Conservation (phyloP, 192 early-diverging fungal genomes). For the Coemansia sp. region DNA sequence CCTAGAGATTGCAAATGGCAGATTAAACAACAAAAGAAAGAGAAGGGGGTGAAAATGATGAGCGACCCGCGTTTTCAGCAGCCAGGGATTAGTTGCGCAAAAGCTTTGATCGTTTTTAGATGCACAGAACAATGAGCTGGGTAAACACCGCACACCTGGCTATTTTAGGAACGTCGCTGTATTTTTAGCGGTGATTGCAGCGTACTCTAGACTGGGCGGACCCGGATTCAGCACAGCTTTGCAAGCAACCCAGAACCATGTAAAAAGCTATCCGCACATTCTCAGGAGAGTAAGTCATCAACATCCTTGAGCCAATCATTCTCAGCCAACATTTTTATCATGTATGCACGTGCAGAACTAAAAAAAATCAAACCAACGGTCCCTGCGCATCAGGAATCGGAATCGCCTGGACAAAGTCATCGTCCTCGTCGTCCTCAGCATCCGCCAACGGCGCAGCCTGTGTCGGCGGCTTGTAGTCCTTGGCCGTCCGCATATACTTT, state of each 20-base stretch:
- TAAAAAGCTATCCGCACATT: background rate
- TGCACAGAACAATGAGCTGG: background rate
- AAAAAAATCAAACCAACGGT: slow-evolving; percentile 12
- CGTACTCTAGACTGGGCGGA: background rate
- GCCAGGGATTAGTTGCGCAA: background rate
- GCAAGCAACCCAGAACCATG: background rate
- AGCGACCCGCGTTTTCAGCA: no score
- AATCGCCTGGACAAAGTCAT: slow-evolving; percentile 7
- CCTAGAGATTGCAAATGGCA: background rate
- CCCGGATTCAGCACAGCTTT: background rate
- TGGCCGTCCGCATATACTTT: slow-evolving; percentile 30
- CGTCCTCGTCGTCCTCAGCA: slow-evolving; percentile 7
- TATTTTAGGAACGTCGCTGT: background rate
- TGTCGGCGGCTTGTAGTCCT: slow-evolving; percentile 32
- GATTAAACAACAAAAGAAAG: slow-evolving; percentile 2
- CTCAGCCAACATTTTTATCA: slow-evolving; percentile 8
- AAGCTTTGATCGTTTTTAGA: background rate
- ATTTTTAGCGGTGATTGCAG: background rate
- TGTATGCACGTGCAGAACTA: background rate
- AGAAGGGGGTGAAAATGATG: background rate
- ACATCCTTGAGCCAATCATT: slow-evolving; percentile 16
- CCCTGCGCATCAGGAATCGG: slow-evolving; percentile 9
- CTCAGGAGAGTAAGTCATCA: background rate
- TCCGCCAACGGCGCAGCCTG: background rate
- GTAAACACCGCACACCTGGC: background rate